Conservation (phyloP, 768 basidiomycete species). For the Postia placenta region DNA sequence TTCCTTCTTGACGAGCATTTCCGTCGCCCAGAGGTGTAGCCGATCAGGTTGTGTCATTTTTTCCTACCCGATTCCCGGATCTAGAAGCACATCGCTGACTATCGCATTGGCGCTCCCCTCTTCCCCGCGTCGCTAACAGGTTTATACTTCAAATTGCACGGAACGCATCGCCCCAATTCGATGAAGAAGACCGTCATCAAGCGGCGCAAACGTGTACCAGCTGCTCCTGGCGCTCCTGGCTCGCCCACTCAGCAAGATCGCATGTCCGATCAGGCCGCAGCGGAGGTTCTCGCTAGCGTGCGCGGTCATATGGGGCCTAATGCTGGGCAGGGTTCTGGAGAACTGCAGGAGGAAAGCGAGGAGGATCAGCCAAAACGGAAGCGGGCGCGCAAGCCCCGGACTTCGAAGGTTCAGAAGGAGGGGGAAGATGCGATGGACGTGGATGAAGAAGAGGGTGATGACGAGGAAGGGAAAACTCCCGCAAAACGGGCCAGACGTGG, state of each 20-base stretch:
- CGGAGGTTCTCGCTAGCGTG: conserved; percentile 82
- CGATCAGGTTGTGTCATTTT: conserved; percentile 4
- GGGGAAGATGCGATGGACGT: conserved; percentile 42
- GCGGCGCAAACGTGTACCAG: conserved; percentile 93
- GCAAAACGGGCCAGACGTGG: neutral
- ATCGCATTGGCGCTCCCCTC: neutral
- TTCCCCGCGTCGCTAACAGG: conserved; percentile 41
- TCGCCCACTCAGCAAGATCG: conserved; percentile 34
- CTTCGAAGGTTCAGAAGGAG: conserved; percentile 27
- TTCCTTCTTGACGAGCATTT: neutral
- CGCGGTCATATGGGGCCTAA: conserved; percentile 39
- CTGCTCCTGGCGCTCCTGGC: conserved; percentile 43
- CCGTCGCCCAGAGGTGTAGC: neutral
- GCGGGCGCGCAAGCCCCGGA: conserved; percentile 33
- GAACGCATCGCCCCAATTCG: conserved; percentile 91
- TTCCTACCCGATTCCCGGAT: conserved; percentile 4
- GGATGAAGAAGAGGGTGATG: conserved; percentile 37
- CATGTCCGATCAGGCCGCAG: conserved; percentile 82
- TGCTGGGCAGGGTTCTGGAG: conserved; percentile 30
- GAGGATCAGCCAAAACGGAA: conserved; percentile 50
- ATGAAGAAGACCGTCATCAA: conserved; percentile 99
- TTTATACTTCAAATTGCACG: conserved; percentile 97
- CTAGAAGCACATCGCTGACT: conserved; percentile 1
- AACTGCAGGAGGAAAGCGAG: conserved; percentile 42
- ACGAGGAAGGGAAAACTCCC: conserved; percentile 5